These are phyloP conservation scores for Triticum monococcum DNA, from an alignment of 176 grass and related monocot species.

Conservation along the genomic window DNA sequence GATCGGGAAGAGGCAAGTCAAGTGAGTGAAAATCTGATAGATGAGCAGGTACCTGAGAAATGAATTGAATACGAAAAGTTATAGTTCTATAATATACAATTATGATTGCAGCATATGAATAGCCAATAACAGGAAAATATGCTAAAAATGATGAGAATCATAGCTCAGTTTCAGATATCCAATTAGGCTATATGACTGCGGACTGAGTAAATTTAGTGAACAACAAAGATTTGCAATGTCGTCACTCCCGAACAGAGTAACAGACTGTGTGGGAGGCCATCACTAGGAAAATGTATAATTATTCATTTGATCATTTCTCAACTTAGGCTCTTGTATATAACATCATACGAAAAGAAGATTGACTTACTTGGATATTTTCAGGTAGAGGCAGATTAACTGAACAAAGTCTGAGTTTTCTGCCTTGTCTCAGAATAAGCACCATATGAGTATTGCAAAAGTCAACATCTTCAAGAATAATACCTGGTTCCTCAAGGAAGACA, in stretches of 20 bases:
- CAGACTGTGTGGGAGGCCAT: constrained; percentile 5
- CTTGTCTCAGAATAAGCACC: constrained; percentile 80
- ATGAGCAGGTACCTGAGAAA: constrained; percentile 62
- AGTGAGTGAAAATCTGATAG: constrained; percentile 62
- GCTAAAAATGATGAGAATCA: neutral
- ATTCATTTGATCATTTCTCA: neutral
- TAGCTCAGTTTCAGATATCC: constrained; percentile 3
- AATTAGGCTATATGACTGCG: neutral
- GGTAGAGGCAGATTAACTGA: constrained; percentile 68
- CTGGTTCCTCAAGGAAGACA: constrained; percentile 65
- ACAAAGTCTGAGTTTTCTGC: constrained; percentile 64
- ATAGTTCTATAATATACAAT: neutral
- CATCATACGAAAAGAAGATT: constrained; percentile 9
- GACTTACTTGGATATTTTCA: constrained; percentile 54
- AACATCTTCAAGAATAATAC: constrained; percentile 60
- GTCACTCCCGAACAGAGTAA: neutral
- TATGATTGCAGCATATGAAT: neutral
- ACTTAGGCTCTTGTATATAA: constrained; percentile 4
- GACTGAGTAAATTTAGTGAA: neutral
- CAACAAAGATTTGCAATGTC: neutral
- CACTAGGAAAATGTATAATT: constrained; percentile 29
- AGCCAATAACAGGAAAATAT: neutral
- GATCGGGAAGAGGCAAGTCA: constrained; percentile 74
- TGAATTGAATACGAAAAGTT: constrained; percentile 2
- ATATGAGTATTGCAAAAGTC: constrained; percentile 95